phyloP scores from a whole-genome alignment of 75 land plant genomes.

The Larix kaempferi region DNA sequence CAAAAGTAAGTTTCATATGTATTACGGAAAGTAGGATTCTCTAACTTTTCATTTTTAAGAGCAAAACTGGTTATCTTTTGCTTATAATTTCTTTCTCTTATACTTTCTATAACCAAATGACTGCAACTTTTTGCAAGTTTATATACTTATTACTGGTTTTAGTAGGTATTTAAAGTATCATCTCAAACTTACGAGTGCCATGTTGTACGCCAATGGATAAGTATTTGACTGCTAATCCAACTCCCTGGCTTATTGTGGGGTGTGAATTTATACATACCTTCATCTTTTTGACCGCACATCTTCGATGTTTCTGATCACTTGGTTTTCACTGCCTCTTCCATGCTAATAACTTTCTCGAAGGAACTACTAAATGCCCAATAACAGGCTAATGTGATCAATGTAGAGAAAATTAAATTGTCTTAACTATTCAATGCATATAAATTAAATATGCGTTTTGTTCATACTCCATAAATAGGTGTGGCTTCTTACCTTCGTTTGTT shows the following conservation, averaged over 20 bases:
- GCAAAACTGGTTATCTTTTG: neutral
- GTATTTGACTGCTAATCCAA: neutral
- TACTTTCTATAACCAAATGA: neutral
- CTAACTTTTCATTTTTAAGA: neutral
- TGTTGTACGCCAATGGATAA: neutral
- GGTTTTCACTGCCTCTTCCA: no score
- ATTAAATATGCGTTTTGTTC: no score
- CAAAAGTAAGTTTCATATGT: slow-evolving; percentile 7
- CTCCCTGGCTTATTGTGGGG: neutral
- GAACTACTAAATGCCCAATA: no score
- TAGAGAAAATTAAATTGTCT: no score
- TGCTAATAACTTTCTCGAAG: no score
- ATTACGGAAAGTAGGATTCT: neutral
- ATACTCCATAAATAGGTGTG: no score
- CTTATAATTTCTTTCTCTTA: neutral
- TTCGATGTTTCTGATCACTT: no score
- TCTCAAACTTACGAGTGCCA: neutral
- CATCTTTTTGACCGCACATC: no score
- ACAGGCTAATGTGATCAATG: no score
- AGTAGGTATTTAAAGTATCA: slow-evolving; percentile 2
- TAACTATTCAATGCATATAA: no score
- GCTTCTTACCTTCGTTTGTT: no score
- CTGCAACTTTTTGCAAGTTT: neutral
- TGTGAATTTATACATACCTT: no score
- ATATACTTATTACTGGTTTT: neutral